Conservation (phyloP, 208 protist genomes). For the Trypanosoma grayi region DNA sequence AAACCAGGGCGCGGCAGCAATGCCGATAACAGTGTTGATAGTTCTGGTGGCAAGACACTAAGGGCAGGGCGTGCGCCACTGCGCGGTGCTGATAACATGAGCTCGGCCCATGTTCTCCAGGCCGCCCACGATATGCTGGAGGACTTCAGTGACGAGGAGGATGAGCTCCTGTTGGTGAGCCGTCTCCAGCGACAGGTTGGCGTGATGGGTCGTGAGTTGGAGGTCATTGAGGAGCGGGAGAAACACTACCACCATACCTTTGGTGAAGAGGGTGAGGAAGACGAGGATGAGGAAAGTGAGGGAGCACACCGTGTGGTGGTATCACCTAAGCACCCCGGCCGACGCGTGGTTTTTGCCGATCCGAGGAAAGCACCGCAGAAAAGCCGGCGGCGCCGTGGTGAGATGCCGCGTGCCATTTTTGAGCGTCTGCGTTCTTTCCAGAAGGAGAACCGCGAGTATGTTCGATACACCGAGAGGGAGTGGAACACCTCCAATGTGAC, state of each 20-base stretch:
- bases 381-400: slow-evolving; percentile 36
- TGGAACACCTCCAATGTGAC: slow-evolving; percentile 85
- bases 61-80: neutral
- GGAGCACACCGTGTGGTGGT: neutral
- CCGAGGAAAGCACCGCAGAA: neutral
- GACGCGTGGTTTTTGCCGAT: slow-evolving; percentile 3
- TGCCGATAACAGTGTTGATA: slow-evolving; percentile 4
- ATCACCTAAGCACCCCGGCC: neutral
- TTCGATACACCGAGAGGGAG: slow-evolving; percentile 75
- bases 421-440: slow-evolving; percentile 66
- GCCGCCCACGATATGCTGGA: slow-evolving; percentile 8
- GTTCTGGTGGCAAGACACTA: slow-evolving; percentile 3
- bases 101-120: slow-evolving; percentile 4
- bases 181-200: slow-evolving; percentile 48
- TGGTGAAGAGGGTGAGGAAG: slow-evolving; percentile 8
- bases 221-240: slow-evolving; percentile 25
- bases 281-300: slow-evolving; percentile 3
- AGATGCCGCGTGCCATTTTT: slow-evolving; percentile 57
- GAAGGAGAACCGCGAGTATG: slow-evolving; percentile 72
- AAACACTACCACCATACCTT: no score
- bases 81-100: neutral
- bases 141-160: slow-evolving; percentile 34
- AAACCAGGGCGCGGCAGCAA: slow-evolving; percentile 13
- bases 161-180: slow-evolving; percentile 62
- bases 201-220: slow-evolving; percentile 47